phyloP scores from a whole-genome alignment of 768 basidiomycete species.

The Cystofilobasidium bisporidii region DNA sequence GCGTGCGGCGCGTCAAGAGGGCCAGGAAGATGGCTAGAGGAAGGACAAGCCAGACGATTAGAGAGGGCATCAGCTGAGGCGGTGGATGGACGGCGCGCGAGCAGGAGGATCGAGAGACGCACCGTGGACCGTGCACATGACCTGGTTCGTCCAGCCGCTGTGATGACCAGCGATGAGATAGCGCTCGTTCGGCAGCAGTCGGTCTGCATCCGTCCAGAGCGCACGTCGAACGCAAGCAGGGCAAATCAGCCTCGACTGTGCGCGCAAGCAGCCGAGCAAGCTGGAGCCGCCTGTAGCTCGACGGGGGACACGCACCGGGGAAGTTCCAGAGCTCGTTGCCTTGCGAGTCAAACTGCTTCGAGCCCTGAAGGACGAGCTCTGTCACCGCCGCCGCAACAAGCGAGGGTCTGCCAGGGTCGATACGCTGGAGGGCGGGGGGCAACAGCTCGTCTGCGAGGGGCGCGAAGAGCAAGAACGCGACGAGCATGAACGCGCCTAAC shows the following conservation, averaged over 20 bases:
- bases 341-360: background rate
- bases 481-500: too few species aligned
- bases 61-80: too few species aligned
- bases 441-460: too few species aligned
- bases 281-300: background rate
- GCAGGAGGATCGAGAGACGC: background rate
- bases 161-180: background rate
- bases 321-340: background rate
- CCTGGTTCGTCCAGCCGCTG: conserved; percentile 5
- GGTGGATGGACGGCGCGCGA: background rate
- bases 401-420: too few species aligned
- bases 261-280: background rate
- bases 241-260: background rate
- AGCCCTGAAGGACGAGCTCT: conserved; percentile 5
- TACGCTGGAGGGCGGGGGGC: too few species aligned
- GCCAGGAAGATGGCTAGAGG: background rate
- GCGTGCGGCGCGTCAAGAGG: background rate
- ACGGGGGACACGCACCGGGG: background rate
- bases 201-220: background rate
- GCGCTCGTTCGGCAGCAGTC: background rate
- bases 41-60: too few species aligned
- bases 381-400: too few species aligned
- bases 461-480: too few species aligned
- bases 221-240: too few species aligned
- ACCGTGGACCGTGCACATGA: background rate